Conservation (phyloP, 2,329 filamentous ascomycete genomes). For the Exutisphaerella laricina region DNA sequence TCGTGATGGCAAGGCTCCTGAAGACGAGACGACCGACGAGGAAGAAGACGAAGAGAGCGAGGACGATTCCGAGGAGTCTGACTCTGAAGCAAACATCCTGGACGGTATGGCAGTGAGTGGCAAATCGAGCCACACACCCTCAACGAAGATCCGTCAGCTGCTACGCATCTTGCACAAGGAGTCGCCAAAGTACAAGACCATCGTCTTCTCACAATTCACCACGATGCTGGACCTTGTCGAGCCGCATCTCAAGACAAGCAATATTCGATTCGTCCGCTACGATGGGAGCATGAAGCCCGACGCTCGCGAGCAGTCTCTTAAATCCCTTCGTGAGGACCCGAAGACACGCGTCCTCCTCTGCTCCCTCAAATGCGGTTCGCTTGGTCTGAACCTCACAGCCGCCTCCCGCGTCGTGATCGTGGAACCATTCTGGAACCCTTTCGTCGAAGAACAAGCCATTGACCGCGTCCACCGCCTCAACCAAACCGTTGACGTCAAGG, state of each 20-base stretch:
- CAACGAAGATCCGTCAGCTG: constrained; percentile 87
- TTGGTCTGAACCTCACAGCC: constrained; percentile 91
- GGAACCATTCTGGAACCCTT: constrained; percentile 97
- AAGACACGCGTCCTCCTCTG: constrained; percentile 80
- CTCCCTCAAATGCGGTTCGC: constrained; percentile 84
- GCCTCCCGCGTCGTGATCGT: constrained; percentile 90
- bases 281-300: constrained; percentile 96
- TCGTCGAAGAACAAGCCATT: constrained; percentile 88
- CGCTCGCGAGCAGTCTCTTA: constrained; percentile 77
- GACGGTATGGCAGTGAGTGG: constrained; percentile 20
- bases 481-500: constrained; percentile 87
- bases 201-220: constrained; percentile 97
- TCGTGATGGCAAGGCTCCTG: background rate
- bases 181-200: constrained; percentile 81
- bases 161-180: constrained; percentile 76
- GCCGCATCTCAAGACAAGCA: constrained; percentile 72
- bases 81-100: constrained; percentile 36
- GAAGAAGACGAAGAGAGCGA: constrained; percentile 40
- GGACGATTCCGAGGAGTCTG: constrained; percentile 35
- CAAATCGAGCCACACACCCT: constrained; percentile 54
- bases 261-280: constrained; percentile 79
- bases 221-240: constrained; percentile 96
- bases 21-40: constrained; percentile 32
- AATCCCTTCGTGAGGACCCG: constrained; percentile 67
- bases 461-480: constrained; percentile 90